A percentile compares a stretch with the other conserved stretches of the same genome.
Conservation (phyloP, 2,329 filamentous ascomycete species). For the Calonectria pseudoturangicola region DNA sequence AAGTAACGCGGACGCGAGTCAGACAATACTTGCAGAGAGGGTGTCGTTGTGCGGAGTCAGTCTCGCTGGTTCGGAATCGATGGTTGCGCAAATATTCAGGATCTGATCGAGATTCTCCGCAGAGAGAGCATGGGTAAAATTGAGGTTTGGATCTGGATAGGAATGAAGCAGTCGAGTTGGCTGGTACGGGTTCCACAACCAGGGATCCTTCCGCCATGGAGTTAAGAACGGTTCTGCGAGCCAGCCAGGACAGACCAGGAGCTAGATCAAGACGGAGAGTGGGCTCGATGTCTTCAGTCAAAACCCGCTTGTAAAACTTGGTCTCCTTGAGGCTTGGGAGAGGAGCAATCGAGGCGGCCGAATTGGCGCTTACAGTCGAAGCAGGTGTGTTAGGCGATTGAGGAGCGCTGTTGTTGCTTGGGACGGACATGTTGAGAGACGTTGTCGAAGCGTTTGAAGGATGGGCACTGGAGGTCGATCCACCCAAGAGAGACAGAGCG, state of each 20-base stretch:
- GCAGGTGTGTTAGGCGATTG: conserved; percentile 76
- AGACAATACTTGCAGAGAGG: conserved; percentile 94
- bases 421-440: conserved; percentile 71
- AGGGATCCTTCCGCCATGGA: conserved; percentile 90
- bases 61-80: conserved; percentile 92
- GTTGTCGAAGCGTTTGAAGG: conserved; percentile 77
- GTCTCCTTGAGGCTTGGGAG: conserved; percentile 87
- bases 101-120: conserved; percentile 87
- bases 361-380: conserved; percentile 69
- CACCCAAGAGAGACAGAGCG: conserved; percentile 65
- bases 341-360: conserved; percentile 58
- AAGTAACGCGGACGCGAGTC: conserved; percentile 87
- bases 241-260: conserved; percentile 94
- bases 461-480: conserved; percentile 67
- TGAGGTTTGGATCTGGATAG: conserved; percentile 71
- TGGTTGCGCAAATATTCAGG: conserved; percentile 85
- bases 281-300: conserved; percentile 95
- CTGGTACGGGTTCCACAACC: conserved; percentile 90
- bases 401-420: conserved; percentile 71
- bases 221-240: conserved; percentile 87
- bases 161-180: conserved; percentile 71
- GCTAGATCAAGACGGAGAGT: conserved; percentile 92
- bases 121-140: conserved; percentile 86
- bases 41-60: conserved; percentile 89
- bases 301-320: conserved; percentile 92